A percentile compares a stretch with the other conserved stretches of the same genome.
These are phyloP conservation scores for Alternaria infectoria DNA, from an alignment of 2,329 filamentous ascomycete genomes.

Conservation along the genomic window DNA sequence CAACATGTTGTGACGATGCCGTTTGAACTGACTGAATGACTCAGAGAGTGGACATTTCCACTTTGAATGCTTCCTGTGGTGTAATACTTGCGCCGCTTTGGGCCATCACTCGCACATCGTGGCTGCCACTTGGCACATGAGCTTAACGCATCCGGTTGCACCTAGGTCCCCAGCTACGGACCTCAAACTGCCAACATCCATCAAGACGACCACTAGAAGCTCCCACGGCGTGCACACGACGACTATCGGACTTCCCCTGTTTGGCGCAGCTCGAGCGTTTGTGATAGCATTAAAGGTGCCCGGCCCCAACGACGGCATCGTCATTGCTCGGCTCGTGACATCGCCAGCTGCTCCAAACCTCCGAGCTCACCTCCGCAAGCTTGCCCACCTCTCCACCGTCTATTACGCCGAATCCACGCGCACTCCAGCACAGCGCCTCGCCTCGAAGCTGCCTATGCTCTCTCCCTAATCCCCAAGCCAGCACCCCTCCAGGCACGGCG, in stretches of 20 bases:
- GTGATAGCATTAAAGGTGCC: not conserved
- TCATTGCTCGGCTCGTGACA: conserved; percentile 31
- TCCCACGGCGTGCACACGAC: not conserved
- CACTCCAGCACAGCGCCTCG: not conserved
- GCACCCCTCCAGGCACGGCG: conserved; percentile 25
- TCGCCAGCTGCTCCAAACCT: conserved; percentile 21
- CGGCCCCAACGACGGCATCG: conserved; percentile 8
- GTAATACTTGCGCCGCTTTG: conserved; percentile 8
- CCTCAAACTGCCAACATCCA: conserved; percentile 12
- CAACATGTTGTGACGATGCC: not conserved
- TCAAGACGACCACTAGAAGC: conserved; percentile 2
- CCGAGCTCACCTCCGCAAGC: conserved; percentile 10
- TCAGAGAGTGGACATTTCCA: not conserved
- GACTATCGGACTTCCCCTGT: not conserved
- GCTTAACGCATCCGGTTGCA: conserved; percentile 28
- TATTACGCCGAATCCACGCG: not conserved
- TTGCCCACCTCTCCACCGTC: conserved; percentile 11
- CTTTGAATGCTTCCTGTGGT: not conserved
- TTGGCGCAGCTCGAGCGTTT: conserved; percentile 5
- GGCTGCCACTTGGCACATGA: conserved; percentile 33
- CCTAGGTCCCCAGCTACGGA: conserved; percentile 17
- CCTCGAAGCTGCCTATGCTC: not conserved
- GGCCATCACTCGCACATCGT: conserved; percentile 9
- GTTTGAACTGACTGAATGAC: not conserved
- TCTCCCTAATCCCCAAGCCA: conserved; percentile 11